Conservation (phyloP, 1,284 basidiomycete species). For the Irpex sp. region DNA sequence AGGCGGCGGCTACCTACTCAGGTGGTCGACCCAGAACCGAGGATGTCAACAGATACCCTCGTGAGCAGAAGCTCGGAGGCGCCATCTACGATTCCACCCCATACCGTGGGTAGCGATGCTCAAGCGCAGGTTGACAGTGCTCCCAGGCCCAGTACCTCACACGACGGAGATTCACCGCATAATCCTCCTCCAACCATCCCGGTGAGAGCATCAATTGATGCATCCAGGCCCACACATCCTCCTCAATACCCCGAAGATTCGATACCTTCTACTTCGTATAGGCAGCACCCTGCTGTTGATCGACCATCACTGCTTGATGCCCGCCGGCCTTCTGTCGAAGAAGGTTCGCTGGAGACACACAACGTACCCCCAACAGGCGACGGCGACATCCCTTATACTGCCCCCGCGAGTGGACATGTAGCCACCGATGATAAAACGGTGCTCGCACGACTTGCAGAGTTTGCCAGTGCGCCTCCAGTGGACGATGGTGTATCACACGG, state of each 20-base stretch:
- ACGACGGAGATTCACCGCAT: constrained; percentile 7
- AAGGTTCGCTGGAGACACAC: background rate
- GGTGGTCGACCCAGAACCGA: constrained; percentile 12
- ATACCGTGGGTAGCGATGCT: background rate
- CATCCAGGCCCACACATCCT: constrained; percentile 4
- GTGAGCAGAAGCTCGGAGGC: background rate
- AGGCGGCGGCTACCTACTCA: constrained; percentile 24
- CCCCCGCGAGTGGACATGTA: constrained; percentile 45
- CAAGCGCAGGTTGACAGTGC: background rate
- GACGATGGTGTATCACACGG: constrained; percentile 2
- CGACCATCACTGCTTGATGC: background rate
- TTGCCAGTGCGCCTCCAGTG: constrained; percentile 52
- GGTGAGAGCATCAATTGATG: background rate
- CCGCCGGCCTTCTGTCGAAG: background rate
- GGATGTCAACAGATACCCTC: background rate
- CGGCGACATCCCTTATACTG: constrained; percentile 14
- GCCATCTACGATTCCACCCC: background rate
- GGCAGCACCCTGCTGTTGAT: background rate
- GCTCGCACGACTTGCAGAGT: constrained; percentile 50
- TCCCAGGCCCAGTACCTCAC: background rate
- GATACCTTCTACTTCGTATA: background rate
- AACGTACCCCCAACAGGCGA: constrained; percentile 2
- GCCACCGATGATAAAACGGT: constrained; percentile 72
- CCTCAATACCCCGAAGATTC: constrained; percentile 10
- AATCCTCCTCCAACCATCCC: background rate